A percentile compares a stretch with the other conserved stretches of the same genome.
Conservation (phyloP, 768 basidiomycete genomes). For the Coprinellus micaceus region DNA sequence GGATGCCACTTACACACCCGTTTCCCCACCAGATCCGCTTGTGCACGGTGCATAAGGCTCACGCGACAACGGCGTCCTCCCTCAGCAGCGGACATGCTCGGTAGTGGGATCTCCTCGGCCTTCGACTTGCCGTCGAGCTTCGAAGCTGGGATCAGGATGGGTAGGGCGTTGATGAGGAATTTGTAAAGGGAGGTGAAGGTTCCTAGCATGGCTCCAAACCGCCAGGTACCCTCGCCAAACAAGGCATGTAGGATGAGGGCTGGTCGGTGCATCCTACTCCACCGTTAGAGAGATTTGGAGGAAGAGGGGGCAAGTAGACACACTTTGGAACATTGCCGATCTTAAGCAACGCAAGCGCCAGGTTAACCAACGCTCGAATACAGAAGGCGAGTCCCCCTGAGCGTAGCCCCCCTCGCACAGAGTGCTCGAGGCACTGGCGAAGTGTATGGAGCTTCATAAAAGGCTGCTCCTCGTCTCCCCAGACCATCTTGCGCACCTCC, state of each 20-base stretch:
- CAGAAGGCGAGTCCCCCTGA: constrained; percentile 78
- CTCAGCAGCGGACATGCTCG: constrained; percentile 19
- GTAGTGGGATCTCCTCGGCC: not conserved
- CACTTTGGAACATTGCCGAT: constrained; percentile 67
- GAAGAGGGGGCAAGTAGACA: constrained; percentile 16
- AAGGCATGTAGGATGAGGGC: constrained; percentile 74
- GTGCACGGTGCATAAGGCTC: constrained; percentile 61
- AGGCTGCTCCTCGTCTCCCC: constrained; percentile 79
- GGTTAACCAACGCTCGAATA: constrained; percentile 78
- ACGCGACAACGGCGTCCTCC: constrained; percentile 47
- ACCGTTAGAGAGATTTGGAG: not conserved
- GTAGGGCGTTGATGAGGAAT: constrained; percentile 72
- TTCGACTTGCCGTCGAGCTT: constrained; percentile 20
- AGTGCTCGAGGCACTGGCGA: constrained; percentile 68
- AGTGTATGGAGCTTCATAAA: constrained; percentile 63
- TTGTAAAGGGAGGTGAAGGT: constrained; percentile 79
- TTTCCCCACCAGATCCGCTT: constrained; percentile 60
- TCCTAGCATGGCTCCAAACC: constrained; percentile 87
- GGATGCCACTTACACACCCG: constrained; percentile 76
- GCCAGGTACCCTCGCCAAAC: constrained; percentile 76
- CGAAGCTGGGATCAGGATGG: constrained; percentile 59
- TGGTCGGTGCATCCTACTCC: constrained; percentile 55
- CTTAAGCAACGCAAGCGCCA: constrained; percentile 73
- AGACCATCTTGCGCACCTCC: constrained; percentile 75
- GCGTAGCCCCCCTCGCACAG: constrained; percentile 63